Percentiles rank a stretch among this genome's conserved stretches.
phyloP scores from a whole-genome alignment of 225 moss, liverwort and hornwort species.

The Physcomitrium patens region DNA sequence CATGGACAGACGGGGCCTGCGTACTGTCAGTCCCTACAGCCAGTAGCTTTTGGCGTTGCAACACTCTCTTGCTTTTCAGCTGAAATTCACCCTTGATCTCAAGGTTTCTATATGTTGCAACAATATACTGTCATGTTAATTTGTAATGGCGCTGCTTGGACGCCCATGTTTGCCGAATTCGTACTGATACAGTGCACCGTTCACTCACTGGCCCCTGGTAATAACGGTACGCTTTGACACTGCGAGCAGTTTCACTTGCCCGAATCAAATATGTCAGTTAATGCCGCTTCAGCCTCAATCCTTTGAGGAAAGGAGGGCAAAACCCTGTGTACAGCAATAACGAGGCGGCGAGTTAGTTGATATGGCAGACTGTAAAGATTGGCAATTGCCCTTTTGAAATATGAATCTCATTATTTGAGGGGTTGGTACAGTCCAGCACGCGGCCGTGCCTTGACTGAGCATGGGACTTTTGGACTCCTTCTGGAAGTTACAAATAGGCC shows the following conservation, averaged over 20 bases:
- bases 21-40: no score
- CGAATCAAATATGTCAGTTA: not conserved
- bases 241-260: not conserved
- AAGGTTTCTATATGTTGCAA: no score
- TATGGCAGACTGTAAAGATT: slow-evolving; percentile 25
- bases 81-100: no score
- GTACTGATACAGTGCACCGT: not conserved
- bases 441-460: not conserved
- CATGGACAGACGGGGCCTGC: no score
- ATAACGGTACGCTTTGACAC: not conserved
- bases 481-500: slow-evolving; percentile 13
- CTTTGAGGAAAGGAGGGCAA: not conserved
- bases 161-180: no score
- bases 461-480: not conserved
- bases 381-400: slow-evolving; percentile 5
- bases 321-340: not conserved
- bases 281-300: not conserved
- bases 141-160: no score
- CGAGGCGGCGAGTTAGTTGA: not conserved
- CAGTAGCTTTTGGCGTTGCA: no score
- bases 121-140: no score
- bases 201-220: not conserved
- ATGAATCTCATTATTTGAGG: not conserved
- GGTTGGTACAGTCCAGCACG: slow-evolving; percentile 10
- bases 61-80: no score